Base-by-base conservation (phyloP, 306 rosid genomes). In the Vachellia pachyceras region DNA sequence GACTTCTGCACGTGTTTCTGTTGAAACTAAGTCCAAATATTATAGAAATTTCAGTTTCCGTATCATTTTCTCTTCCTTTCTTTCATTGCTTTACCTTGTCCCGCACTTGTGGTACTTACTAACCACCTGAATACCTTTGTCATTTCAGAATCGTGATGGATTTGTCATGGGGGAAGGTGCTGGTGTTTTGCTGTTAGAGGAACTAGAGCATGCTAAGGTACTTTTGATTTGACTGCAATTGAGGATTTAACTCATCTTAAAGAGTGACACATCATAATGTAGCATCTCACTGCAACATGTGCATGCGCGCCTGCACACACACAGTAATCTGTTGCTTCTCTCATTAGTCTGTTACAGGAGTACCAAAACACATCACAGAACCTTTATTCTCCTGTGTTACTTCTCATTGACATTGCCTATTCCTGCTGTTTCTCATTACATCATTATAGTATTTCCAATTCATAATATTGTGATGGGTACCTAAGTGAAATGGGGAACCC, bases 81-180 rank as follows among this genome's bases (percentile, higher is more conserved):
- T 76, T 74, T 54, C 44, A 47, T 79, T 37, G 54, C 36, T 23
- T 69, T 33, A 23, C 10, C 68, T 75, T 77, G 58, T 42, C 37
- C 29, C 54, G 77, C 75, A 46, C 58, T 57, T 81, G 39, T 75
- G n/a, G n/a, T n/a, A n/a, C n/a, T 42, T 44, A 35, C 87, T 86
- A 66, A 82, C 79, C 22, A 73, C 76, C 13, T 37, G 13, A 65
- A 71, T 80, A 49, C 50, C 37, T 37, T 85, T 87, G 77, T 85
- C 64, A 79, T 79, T 75, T 72, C 97, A 95, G 99, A 91, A 88
- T 73, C 98, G 98, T 58, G 99, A 95, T 89, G 99, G 99, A 83
- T 95, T 95, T 91, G 99, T 95, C 54, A 85, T 95, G 99, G 98
- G 99, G 41, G 99, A 95, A 90, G 99, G 99, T 64, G 92, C 99